phyloP scores from a whole-genome alignment of 495 filamentous ascomycete species.

The Aspergillus mulundensis region DNA sequence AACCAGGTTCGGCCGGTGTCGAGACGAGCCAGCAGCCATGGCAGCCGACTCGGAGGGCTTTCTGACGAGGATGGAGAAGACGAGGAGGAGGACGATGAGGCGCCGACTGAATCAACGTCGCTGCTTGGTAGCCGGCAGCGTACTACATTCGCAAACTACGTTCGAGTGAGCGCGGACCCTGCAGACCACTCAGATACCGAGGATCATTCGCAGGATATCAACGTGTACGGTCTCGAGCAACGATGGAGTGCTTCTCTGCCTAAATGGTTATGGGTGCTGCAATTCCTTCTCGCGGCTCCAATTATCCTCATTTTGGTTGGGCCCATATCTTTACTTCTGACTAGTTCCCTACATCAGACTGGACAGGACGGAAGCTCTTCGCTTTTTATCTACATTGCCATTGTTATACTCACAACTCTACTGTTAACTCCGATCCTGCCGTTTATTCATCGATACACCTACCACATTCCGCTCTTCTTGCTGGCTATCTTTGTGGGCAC shows the following conservation, averaged over 20 bases:
- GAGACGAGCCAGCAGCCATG: slow-evolving; percentile 40
- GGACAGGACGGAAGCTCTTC: slow-evolving; percentile 68
- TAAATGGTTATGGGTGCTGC: slow-evolving; percentile 78
- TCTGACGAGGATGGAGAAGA: slow-evolving; percentile 34
- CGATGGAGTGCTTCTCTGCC: slow-evolving; percentile 76
- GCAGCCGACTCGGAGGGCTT: slow-evolving; percentile 34
- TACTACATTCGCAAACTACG: slow-evolving; percentile 71
- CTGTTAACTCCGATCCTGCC: slow-evolving; percentile 75
- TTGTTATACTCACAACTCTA: slow-evolving; percentile 63
- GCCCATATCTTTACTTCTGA: slow-evolving; percentile 70
- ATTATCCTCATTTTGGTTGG: slow-evolving; percentile 70
- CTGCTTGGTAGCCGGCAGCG: slow-evolving; percentile 59
- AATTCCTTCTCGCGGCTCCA: slow-evolving; percentile 77
- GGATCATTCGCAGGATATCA: slow-evolving; percentile 32
- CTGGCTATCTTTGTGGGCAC: slow-evolving; percentile 71
- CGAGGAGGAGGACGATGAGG: slow-evolving; percentile 44
- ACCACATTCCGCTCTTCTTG: slow-evolving; percentile 74
- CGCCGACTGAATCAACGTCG: slow-evolving; percentile 74
- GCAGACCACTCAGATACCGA: slow-evolving; percentile 30
- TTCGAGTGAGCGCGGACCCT: slow-evolving; percentile 40
- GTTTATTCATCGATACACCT: slow-evolving; percentile 81
- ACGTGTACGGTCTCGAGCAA: slow-evolving; percentile 76
- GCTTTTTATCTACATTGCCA: slow-evolving; percentile 64
- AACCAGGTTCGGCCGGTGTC: slow-evolving; percentile 27
- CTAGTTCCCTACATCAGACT: slow-evolving; percentile 70